Percentiles rank a stretch among this genome's conserved stretches.
These are phyloP conservation scores for Protea cynaroides DNA, from an alignment of 164 flowering plant species.

Conservation along the genomic window DNA sequence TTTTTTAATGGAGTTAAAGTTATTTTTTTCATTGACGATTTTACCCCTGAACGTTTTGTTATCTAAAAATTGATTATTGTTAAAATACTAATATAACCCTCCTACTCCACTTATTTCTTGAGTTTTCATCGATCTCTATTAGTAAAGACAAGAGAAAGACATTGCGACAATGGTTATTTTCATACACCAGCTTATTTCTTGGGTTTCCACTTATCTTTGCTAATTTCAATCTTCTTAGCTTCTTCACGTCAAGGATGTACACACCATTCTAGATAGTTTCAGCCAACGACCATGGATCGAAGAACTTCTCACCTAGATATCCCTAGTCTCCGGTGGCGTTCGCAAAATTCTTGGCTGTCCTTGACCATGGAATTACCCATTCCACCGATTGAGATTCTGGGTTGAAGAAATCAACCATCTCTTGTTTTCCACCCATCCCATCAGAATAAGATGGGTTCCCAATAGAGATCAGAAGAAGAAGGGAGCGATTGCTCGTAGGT, in stretches of 20 bases:
- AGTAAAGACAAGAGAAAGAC: no score
- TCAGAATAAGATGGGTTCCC: constrained; percentile 89
- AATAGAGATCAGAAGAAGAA: constrained; percentile 87
- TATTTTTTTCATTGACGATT: no score
- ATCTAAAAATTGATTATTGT: no score
- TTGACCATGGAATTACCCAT: constrained; percentile 98
- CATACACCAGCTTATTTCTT: no score
- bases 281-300: constrained; percentile 72
- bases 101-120: no score
- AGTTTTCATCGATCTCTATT: no score
- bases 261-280: constrained; percentile 66
- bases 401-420: constrained; percentile 97
- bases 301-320: constrained; percentile 94
- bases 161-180: no score
- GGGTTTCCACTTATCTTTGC: no score
- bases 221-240: constrained; percentile 81
- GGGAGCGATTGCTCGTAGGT: constrained; percentile 86
- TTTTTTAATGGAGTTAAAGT: no score
- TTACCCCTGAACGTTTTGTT: no score
- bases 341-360: constrained; percentile 77
- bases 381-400: constrained; percentile 94
- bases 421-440: constrained; percentile 99
- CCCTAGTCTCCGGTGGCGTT: constrained; percentile 94
- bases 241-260: constrained; percentile 74
- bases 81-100: no score